A percentile compares a stretch with the other conserved stretches of the same genome.
Conservation (phyloP, 164 flowering plant genomes). For the Akebia trifoliata region DNA sequence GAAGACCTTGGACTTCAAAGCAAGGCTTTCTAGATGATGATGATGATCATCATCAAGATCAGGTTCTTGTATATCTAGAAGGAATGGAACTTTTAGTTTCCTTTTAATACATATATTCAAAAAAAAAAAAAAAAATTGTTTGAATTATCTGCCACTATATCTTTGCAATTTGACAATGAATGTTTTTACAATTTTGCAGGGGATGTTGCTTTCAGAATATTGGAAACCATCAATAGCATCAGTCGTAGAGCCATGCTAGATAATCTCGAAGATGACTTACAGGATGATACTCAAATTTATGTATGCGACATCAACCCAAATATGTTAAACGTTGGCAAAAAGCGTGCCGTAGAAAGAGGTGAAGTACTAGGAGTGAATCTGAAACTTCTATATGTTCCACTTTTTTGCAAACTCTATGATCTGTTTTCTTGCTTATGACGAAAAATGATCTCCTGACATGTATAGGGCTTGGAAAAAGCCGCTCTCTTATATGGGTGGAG, state of each 20-base stretch:
- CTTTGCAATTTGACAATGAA: background rate
- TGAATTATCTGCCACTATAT: background rate
- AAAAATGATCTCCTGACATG: background rate
- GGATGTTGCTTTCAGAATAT: slow-evolving; percentile 89
- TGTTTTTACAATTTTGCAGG: slow-evolving; percentile 41
- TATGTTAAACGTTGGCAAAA: slow-evolving; percentile 91
- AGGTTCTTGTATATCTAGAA: background rate
- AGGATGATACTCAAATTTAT: slow-evolving; percentile 66
- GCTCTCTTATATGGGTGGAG: slow-evolving; percentile 81
- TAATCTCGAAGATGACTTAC: slow-evolving; percentile 41
- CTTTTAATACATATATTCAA: too few relatives aligned
- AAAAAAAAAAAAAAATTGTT: too few relatives aligned
- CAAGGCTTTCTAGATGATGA: too few relatives aligned
- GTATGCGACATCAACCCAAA: slow-evolving; percentile 94
- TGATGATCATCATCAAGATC: too few relatives aligned
- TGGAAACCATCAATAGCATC: slow-evolving; percentile 54
- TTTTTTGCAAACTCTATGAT: background rate
- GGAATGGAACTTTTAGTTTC: background rate
- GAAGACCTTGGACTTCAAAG: too few relatives aligned
- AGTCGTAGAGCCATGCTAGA: slow-evolving; percentile 50
- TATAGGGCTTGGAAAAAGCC: slow-evolving; percentile 56
- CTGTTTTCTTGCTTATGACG: slow-evolving; percentile 1
- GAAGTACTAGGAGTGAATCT: slow-evolving; percentile 9
- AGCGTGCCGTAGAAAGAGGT: slow-evolving; percentile 85
- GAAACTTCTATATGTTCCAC: background rate